Evolutionary conservation across 306 rosid genomes (phyloP).

Genomic region (Malus orientalis): DNA sequence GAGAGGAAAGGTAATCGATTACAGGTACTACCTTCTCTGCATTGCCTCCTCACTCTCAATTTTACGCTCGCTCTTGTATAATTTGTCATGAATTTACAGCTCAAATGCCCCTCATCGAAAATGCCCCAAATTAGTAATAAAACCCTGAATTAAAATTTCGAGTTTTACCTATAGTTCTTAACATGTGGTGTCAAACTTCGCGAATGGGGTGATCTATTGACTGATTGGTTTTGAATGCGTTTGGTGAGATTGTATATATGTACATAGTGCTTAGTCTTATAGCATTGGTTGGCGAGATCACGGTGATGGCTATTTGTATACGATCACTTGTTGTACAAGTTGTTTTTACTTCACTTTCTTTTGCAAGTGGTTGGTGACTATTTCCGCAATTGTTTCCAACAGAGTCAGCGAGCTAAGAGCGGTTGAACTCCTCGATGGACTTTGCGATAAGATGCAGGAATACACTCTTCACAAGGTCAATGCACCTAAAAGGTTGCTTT

Average conservation of each 20-base stretch:
- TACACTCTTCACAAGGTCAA: constrained; percentile 66
- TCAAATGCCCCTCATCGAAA: background rate
- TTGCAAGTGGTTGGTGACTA: background rate
- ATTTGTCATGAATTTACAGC: background rate
- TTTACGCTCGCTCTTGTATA: background rate
- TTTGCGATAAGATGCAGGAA: constrained; percentile 93
- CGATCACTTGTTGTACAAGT: constrained; percentile 18
- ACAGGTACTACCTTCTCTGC: constrained; percentile 46
- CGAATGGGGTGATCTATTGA: background rate
- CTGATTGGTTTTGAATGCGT: background rate
- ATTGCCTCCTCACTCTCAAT: background rate
- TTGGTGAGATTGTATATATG: background rate
- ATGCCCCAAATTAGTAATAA: too few species aligned
- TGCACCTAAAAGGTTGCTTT: background rate
- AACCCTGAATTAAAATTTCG: background rate
- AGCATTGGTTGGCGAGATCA: background rate
- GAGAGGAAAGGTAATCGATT: constrained; percentile 82
- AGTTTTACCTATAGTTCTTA: background rate
- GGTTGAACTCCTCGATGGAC: constrained; percentile 90
- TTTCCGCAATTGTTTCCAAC: constrained; percentile 14
- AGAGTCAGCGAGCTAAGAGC: constrained; percentile 85
- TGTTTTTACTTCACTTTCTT: background rate
- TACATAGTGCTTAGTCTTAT: background rate
- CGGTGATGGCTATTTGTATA: background rate
- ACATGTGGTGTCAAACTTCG: background rate